These are phyloP conservation scores for Cymbopogon flexuosus DNA, from an alignment of 202 grass and related monocot species.

Conservation along the genomic window DNA sequence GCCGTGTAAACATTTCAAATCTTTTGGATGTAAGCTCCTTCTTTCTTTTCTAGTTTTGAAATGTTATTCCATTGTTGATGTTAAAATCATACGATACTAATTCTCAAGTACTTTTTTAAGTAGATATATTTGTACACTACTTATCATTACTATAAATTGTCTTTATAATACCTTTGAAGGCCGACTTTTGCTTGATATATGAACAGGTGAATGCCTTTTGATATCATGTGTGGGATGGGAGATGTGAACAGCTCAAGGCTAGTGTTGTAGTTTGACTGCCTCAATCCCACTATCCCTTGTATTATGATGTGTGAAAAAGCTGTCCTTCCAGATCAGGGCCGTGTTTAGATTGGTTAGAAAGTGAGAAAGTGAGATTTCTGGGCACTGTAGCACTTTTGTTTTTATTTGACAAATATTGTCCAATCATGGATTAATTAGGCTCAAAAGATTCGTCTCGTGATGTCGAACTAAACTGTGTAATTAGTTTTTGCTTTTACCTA, in stretches of 20 bases:
- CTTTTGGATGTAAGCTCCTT: slow-evolving; percentile 58
- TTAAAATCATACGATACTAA: neutral
- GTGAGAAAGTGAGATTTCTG: too few relatives aligned
- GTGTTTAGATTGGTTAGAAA: too few relatives aligned
- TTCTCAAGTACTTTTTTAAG: neutral
- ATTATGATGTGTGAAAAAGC: neutral
- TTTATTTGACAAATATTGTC: too few relatives aligned
- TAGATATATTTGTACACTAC: neutral
- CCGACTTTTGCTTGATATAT: neutral
- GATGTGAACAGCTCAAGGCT: neutral
- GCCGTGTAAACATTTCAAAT: slow-evolving; percentile 75
- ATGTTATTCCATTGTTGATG: slow-evolving; percentile 8
- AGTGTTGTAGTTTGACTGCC: neutral
- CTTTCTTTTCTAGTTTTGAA: neutral
- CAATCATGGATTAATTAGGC: too few relatives aligned
- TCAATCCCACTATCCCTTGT: neutral
- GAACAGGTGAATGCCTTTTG: neutral
- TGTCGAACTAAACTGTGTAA: too few relatives aligned
- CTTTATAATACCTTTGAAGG: neutral
- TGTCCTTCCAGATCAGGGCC: neutral
- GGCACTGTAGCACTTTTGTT: too few relatives aligned
- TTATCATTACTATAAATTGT: neutral
- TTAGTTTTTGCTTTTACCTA: too few relatives aligned
- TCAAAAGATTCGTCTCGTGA: too few relatives aligned
- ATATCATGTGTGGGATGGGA: neutral